Evolutionary conservation across 371 early-diverging fungal species (phyloP), one percentile per base, ranked within the genome.

Genomic region (Entomophthora muscae): DNA sequence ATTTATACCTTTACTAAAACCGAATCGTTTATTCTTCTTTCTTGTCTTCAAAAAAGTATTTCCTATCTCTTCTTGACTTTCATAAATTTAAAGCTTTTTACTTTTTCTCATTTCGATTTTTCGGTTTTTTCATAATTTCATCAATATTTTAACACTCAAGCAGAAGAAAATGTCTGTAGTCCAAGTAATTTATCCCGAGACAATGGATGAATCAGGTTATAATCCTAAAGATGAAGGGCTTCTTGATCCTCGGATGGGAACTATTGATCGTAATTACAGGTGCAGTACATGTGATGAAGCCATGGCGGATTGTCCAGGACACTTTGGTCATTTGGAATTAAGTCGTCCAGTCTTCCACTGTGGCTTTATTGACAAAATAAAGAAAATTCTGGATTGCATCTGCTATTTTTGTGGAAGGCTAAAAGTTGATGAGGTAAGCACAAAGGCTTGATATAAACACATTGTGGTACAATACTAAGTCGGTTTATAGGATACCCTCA

Each of bases 321-420:
- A 99, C 73, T 99, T 98, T 84, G 99, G 95, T 12, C 95, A 98
- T 70, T 96, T 99, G 68, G 96, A 98, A 70, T 83, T 99, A 5
- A 90, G 91, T 21, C 91, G 90, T 72, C 98, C 99, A 12, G 95
- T 99, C 26, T 98, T 85, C 76, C 99, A 99, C 75, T 80, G 89
- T 67, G 85, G 83, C 66, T 89, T 89, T 71, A 72, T 89, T 52
- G 76, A 76, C 61, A 87, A 85, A 75, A 86, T 95, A 65, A 99
- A 99, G 74, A 99, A 99, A 78, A 85, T 98, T 53, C 81, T 99
- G 28, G 99, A 99, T 78, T 92, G 95, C 76, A 91, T 99, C 58
- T 99, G 99, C 79, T 89, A 88, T 74, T 84, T 86, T 68, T 99
- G 99, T 74, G 91, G 94, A n/a, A 93, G 90, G 72, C 83, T 99